These are phyloP conservation scores for Neurospora sp. DNA, from an alignment of 495 filamentous ascomycete species.

Conservation along the genomic window DNA sequence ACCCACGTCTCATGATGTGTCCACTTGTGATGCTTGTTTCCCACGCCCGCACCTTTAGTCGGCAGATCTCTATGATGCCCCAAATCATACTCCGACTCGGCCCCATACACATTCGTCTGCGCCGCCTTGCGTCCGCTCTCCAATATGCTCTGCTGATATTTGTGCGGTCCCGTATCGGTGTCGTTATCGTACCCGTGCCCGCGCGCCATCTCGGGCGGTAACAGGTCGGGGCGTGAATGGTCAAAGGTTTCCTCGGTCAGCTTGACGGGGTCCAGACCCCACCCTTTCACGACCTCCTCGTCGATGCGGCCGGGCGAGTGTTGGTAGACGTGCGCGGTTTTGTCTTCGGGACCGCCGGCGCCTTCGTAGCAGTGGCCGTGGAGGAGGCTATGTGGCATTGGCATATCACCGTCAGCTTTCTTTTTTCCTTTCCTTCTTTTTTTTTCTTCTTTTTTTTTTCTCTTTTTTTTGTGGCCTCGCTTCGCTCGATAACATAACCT, in stretches of 20 bases:
- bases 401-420: background rate
- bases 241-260: background rate
- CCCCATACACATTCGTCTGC: slow-evolving; percentile 1
- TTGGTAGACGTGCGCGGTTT: slow-evolving; percentile 17
- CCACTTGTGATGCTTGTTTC: background rate
- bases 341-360: slow-evolving; percentile 23
- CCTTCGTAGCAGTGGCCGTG: slow-evolving; percentile 22
- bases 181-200: background rate
- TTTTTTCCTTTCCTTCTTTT: background rate
- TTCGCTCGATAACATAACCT: background rate
- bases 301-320: slow-evolving; percentile 17
- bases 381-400: slow-evolving; percentile 1
- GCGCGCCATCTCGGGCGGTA: slow-evolving; percentile 4
- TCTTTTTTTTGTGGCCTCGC: too few species aligned
- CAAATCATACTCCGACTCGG: background rate
- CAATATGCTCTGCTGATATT: too few species aligned
- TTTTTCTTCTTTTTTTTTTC: background rate
- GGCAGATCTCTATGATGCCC: too few species aligned
- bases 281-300: slow-evolving; percentile 7
- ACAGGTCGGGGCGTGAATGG: background rate
- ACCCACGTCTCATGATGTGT: background rate
- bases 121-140: slow-evolving; percentile 1
- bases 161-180: background rate
- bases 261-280: slow-evolving; percentile 4
- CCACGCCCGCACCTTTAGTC: too few species aligned